Evolutionary conservation across 371 early-diverging fungal genomes (phyloP).

Genomic region (Furculomyces boomerangus): DNA sequence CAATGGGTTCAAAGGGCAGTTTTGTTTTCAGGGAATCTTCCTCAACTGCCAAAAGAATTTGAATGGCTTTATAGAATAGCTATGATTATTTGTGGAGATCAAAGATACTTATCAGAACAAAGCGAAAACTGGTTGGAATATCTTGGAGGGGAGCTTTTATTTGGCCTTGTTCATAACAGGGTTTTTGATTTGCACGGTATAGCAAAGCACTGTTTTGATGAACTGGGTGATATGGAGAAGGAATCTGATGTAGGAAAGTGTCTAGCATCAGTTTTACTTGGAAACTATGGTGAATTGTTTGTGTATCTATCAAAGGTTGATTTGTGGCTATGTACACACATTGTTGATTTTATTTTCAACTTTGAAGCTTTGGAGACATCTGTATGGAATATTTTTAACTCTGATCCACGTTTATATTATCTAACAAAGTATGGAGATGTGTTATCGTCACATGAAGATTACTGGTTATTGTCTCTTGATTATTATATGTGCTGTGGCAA

Average conservation of each 20-base stretch:
- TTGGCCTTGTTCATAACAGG: background rate
- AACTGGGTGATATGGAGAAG: background rate
- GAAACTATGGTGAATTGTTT: conserved; percentile 14
- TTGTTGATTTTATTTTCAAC: conserved; percentile 12
- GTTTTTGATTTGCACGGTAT: background rate
- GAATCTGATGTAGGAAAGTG: background rate
- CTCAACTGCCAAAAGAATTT: no score
- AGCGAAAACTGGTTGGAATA: background rate
- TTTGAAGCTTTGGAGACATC: conserved; percentile 6
- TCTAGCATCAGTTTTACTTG: conserved; percentile 10
- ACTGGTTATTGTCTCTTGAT: background rate
- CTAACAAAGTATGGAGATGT: background rate
- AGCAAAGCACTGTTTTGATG: background rate
- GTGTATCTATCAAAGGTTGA: conserved; percentile 12
- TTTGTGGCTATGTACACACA: conserved; percentile 14
- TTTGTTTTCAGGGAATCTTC: no score
- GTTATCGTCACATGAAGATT: background rate
- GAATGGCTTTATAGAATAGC: no score
- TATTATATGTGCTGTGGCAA: background rate
- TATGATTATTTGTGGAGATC: no score
- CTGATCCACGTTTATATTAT: background rate
- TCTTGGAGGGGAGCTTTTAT: background rate
- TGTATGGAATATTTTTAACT: background rate
- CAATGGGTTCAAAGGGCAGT: no score
- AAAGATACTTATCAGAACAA: background rate